Evolutionary conservation across 495 filamentous ascomycete genomes (phyloP), one percentile per base, ranked within the genome.

Genomic region (Podospora sp.): DNA sequence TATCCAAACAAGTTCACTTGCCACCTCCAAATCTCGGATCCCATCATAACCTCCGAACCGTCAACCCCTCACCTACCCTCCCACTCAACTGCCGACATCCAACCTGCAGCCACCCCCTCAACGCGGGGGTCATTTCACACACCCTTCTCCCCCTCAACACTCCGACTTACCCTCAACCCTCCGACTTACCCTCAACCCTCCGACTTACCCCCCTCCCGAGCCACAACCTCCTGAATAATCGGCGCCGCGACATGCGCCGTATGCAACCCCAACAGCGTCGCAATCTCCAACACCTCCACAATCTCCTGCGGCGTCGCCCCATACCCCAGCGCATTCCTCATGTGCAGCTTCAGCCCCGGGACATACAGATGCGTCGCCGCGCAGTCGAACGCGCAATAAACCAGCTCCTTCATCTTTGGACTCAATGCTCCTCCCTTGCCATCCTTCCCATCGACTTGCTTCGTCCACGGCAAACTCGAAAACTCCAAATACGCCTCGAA

Each of bases 401-500:
- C 76, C 14, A 83, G 66, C 67, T 83, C 81, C 64, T 80, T 82
- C 36, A 77, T 69, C 75, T 79, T 80, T 14, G 78, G 77, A 51
- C 78, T 74, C 63, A 82, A 69, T 18, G 67, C 74, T 7, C 73
- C 76, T 9, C 36, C 27, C 36, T 57, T 64, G 3, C 29, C 29
- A 33, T 8, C 29, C 52, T 65, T 55, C 20, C 65, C 72, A 58
- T 69, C 36, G 11, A 73, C 67, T 22, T 71, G 52, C 58, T 73
- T 75, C 0, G 63, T 56, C 73, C 77, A 82, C 6, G 81, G 80
- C 49, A 80, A 65, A 20, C 68, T 68, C 0, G 70, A 75, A 68
- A 81, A 82, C 25, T 78, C 75, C 50, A 76, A 53, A 73, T 83
- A 83, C 3, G 73, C 79, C n/a, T 65, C 78, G 69, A 83, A 83